phyloP scores from a whole-genome alignment of 805 yeast genomes.

The Starmerella asiatica region DNA sequence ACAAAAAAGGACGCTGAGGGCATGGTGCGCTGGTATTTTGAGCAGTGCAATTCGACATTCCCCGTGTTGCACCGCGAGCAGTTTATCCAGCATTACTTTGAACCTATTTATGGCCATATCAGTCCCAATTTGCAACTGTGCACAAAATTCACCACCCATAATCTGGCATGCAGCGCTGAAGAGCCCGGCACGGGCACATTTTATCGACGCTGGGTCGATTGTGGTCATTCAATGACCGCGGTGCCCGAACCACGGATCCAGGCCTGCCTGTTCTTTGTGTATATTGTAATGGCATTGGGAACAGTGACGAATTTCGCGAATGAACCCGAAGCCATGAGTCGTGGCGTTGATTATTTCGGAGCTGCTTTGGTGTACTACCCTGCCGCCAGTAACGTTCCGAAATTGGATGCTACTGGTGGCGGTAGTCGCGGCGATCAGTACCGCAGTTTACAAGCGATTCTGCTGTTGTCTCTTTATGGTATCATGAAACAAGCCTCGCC shows the following conservation, averaged over 20 bases:
- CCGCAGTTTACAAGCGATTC: slow-evolving; percentile 59
- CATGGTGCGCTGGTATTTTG: slow-evolving; percentile 51
- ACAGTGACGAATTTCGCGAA: slow-evolving; percentile 45
- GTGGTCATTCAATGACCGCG: slow-evolving; percentile 12
- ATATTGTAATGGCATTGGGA: slow-evolving; percentile 68
- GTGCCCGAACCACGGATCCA: slow-evolving; percentile 15
- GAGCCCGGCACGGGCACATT: slow-evolving; percentile 18
- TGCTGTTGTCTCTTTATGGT: slow-evolving; percentile 56
- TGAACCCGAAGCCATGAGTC: slow-evolving; percentile 25
- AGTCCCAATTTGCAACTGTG: slow-evolving; percentile 41
- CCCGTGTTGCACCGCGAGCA: slow-evolving; percentile 75
- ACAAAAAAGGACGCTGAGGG: slow-evolving; percentile 57
- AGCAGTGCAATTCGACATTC: slow-evolving; percentile 68
- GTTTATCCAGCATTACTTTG: slow-evolving; percentile 51
- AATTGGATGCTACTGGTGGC: neutral
- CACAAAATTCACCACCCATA: slow-evolving; percentile 9
- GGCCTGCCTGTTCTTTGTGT: slow-evolving; percentile 45
- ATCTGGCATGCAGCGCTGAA: slow-evolving; percentile 7
- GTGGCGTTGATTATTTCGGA: slow-evolving; percentile 53
- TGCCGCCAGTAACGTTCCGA: slow-evolving; percentile 1
- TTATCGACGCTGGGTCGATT: slow-evolving; percentile 16
- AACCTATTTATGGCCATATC: slow-evolving; percentile 67
- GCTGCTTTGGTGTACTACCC: slow-evolving; percentile 42
- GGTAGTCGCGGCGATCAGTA: slow-evolving; percentile 41
- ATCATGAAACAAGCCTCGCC: slow-evolving; percentile 82